These are phyloP conservation scores for Alternaria gansuensis DNA, from an alignment of 2,329 filamentous ascomycete species.

Conservation along the genomic window DNA sequence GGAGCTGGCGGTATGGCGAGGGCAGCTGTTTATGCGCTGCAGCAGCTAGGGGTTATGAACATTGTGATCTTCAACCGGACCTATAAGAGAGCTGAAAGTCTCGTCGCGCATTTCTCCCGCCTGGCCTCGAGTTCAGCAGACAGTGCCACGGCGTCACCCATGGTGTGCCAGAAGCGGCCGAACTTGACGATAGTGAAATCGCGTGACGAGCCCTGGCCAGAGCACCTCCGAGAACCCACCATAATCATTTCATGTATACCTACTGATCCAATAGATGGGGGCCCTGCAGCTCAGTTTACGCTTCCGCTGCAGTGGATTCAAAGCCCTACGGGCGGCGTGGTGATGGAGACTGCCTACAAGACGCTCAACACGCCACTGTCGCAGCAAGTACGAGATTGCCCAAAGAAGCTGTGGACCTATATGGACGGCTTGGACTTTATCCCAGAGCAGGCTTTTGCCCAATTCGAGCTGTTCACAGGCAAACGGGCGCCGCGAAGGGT, in stretches of 20 bases:
- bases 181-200: slow-evolving; percentile 68
- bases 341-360: slow-evolving; percentile 77
- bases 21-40: slow-evolving; percentile 79
- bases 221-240: slow-evolving; percentile 69
- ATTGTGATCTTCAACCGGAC: slow-evolving; percentile 80
- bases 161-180: slow-evolving; percentile 40
- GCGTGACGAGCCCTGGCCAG: slow-evolving; percentile 70
- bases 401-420: slow-evolving; percentile 73
- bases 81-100: slow-evolving; percentile 68
- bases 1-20: slow-evolving; percentile 78
- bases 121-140: slow-evolving; percentile 48
- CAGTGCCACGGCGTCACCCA: slow-evolving; percentile 28
- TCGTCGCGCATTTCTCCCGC: slow-evolving; percentile 75
- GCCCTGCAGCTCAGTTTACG: slow-evolving; percentile 73
- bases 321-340: slow-evolving; percentile 77
- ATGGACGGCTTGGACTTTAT: slow-evolving; percentile 79
- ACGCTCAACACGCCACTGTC: slow-evolving; percentile 76
- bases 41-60: slow-evolving; percentile 78
- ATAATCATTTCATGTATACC: slow-evolving; percentile 81
- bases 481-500: slow-evolving; percentile 73
- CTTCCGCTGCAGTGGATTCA: slow-evolving; percentile 74
- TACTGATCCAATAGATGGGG: slow-evolving; percentile 70
- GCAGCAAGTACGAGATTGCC: slow-evolving; percentile 69
- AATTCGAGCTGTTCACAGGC: slow-evolving; percentile 83
- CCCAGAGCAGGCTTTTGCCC: slow-evolving; percentile 80